A percentile compares a stretch with the other conserved stretches of the same genome.
These are phyloP conservation scores for Eucalyptus curtisii DNA, from an alignment of 345 rosid species.

Conservation along the genomic window DNA sequence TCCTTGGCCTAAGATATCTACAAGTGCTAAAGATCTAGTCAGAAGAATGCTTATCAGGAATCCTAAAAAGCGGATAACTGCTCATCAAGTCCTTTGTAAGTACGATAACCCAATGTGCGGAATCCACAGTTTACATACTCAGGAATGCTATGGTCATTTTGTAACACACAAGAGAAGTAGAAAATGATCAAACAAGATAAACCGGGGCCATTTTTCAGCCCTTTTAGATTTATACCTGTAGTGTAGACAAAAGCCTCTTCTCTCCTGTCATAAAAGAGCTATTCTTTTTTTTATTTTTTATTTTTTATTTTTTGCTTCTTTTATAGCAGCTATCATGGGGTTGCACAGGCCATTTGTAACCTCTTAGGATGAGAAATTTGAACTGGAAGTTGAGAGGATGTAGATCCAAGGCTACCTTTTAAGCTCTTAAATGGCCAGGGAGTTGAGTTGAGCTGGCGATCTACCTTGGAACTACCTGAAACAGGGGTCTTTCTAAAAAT, in stretches of 20 bases:
- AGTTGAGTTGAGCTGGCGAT: background rate
- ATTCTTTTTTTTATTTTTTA: background rate
- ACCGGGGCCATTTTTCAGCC: background rate
- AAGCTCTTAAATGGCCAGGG: background rate
- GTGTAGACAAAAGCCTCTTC: background rate
- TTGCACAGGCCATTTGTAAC: background rate
- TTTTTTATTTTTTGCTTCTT: background rate
- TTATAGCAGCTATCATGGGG: background rate
- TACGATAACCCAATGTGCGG: background rate
- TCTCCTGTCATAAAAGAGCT: background rate
- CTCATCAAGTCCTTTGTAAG: slow-evolving; percentile 77
- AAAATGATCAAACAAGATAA: background rate
- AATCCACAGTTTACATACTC: background rate
- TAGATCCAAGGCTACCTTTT: background rate
- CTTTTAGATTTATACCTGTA: background rate
- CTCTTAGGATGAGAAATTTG: background rate
- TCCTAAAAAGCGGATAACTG: slow-evolving; percentile 50
- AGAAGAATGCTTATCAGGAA: slow-evolving; percentile 66
- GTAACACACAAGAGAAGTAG: background rate
- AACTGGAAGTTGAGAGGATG: background rate
- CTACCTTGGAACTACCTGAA: background rate
- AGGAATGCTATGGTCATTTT: background rate
- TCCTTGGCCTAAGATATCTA: slow-evolving; percentile 88
- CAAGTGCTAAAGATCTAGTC: slow-evolving; percentile 74
- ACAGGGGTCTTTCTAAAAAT: background rate